Base-by-base conservation (phyloP, 768 basidiomycete genomes). In the Boletales sp. region DNA sequence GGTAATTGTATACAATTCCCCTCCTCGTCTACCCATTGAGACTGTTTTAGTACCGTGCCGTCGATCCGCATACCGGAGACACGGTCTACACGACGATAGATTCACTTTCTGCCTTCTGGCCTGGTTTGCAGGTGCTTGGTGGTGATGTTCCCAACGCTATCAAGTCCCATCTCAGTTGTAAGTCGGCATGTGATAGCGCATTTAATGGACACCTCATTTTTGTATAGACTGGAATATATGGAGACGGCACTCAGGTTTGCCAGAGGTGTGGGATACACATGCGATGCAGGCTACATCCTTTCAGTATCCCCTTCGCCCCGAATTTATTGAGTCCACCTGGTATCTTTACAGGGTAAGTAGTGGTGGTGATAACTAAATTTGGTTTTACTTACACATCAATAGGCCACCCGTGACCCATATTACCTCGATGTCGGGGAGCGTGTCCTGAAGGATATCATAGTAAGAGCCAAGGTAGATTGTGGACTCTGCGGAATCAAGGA, bases 251-350 rank as follows among this genome's bases (percentile, higher is more conserved):
- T 83, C 84, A 17, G 95, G 90, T 19, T 71, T 97, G 35, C 95
- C 95, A 10, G 97, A 99, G 71, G 84, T 94, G 21, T 99, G 87
- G 73, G 89, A 94, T 63, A 88, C 86, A 65, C 79, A 81, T 57
- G 84, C 74, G 57, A 82, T 77, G 57, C 72, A 77, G 53, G 88
- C 85, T 14, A 88, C 86, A 8, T 83, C 87, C 21, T 74, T 80
- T 58, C 86, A 89, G 55, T 92, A 90, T 54, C 90, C 90, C 12
- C 71, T 92, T 49, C 76, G 90, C 46, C 90, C 90, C 51, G 95
- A 99, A 69, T 94, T 97, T 58, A 80, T 97, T 49, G 97, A 99
- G 69, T 93, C 90, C 18, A 99, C 92, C 6, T 94, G 94, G 85
- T 97, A 94, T 69, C 74, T 98, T 15, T 97, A 97, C 62, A 79